Evolutionary conservation across 1,284 basidiomycete species (phyloP), one percentile per base, ranked within the genome.

Genomic region (Apiotrichum brassicae): DNA sequence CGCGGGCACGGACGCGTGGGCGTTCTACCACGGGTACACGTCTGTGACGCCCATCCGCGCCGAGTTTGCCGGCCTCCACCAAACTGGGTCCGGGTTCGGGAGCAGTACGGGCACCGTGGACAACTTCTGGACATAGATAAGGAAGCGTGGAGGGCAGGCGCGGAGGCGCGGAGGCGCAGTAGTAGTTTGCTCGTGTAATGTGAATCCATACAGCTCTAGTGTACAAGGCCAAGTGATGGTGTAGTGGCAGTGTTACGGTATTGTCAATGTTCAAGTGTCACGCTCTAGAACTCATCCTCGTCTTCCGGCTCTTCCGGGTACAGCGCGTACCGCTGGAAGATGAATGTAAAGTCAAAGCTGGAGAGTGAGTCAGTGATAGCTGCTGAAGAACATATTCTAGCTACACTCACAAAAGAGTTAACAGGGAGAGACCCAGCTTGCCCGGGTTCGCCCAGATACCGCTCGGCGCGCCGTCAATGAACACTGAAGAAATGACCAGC

Each of bases 1-100:
- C 1, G 75, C 81, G 34, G 88, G 86, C 2, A 83, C 85, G 9
- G 91, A 94, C 71, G 82, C 81, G 0, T 92, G 69, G 69, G 69
- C 66, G 13, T 70, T 71, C 50, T 61, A 65, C 13, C 62, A 66
- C 44, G 69, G 68, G 0, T 69, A 65, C 46, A 59, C 59, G 16
- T 62, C 60, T 26, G 66, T 70, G 3, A 63, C 63, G 16, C 68
- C 68, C 1, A 53, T 70, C 4, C 44, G 64, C 16, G 66, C 68
- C 4, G 59, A 61, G 45, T 66, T 55, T 56, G 59, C 57, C 14
- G 61, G 58, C 6, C 36, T 60, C 6, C 41, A 39, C 23, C 54
- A 57, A 12, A 57, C 49, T 4, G 56, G 57, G 11, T 52, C 48
- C 37, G 59, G 52, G 4, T 63, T 62, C 35, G 59, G 59, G 2